Conservation (phyloP, 2,329 filamentous ascomycete species). For the Verticillium isaacii region DNA sequence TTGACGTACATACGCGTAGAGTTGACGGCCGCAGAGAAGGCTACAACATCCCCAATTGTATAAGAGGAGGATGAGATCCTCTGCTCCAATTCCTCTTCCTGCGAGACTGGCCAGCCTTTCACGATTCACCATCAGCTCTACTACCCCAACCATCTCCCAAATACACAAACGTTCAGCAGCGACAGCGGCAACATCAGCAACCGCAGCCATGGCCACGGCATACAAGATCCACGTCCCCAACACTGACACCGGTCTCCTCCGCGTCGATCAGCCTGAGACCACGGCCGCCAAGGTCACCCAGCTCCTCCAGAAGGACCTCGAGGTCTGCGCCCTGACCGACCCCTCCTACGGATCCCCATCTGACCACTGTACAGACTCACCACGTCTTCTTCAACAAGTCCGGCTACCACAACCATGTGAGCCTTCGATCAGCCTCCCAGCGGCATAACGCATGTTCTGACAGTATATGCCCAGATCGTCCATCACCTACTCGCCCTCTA, state of each 20-base stretch:
- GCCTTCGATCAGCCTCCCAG: constrained; percentile 1
- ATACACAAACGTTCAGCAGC: neutral
- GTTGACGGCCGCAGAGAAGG: neutral
- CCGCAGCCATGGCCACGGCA: constrained; percentile 37
- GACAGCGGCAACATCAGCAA: neutral
- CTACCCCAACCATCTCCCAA: neutral
- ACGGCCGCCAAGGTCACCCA: constrained; percentile 59
- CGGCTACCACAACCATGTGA: constrained; percentile 78
- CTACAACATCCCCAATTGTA: neutral
- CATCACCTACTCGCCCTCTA: constrained; percentile 76
- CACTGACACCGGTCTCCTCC: constrained; percentile 45
- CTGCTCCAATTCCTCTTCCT: neutral
- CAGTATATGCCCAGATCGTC: constrained; percentile 40
- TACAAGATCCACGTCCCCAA: constrained; percentile 42
- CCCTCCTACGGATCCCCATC: neutral
- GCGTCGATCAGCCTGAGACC: constrained; percentile 44
- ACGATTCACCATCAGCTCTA: neutral
- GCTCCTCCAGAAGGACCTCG: constrained; percentile 72
- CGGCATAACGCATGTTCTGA: too few relatives aligned
- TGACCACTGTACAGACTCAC: constrained; percentile 36
- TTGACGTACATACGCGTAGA: neutral
- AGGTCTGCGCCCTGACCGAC: constrained; percentile 29
- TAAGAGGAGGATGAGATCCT: neutral
- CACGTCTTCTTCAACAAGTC: constrained; percentile 76
- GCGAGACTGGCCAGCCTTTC: neutral